Conservation (phyloP, 169 alveolate species). For the Pseudocohnilembus persalinus region DNA sequence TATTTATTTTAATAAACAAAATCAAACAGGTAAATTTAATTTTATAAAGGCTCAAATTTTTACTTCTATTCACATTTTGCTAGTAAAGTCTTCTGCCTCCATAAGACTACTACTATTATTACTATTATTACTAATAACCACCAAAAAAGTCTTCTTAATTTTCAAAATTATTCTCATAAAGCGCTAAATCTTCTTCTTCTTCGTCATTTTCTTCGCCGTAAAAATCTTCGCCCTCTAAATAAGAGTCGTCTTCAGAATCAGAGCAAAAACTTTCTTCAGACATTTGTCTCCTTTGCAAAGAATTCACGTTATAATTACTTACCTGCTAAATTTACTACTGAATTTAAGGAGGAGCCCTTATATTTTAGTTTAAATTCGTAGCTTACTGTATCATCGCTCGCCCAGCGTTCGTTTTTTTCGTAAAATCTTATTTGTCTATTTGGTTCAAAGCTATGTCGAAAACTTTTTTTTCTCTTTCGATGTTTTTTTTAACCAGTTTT, state of each 20-base stretch:
- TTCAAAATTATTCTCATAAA: constrained; percentile 22
- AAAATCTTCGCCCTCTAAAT: not conserved
- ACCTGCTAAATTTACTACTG: not conserved
- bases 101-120: too few relatives aligned
- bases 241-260: not conserved
- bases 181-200: not conserved
- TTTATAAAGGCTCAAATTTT: too few relatives aligned
- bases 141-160: too few relatives aligned
- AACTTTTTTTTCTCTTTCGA: not conserved
- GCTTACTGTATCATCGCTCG: not conserved
- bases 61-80: too few relatives aligned
- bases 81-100: too few relatives aligned
- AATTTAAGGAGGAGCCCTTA: not conserved
- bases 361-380: not conserved
- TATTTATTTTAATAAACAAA: too few relatives aligned
- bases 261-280: too few relatives aligned
- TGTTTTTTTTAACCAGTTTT: not conserved
- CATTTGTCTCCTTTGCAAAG: not conserved
- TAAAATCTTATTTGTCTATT: not conserved
- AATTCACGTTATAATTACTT: not conserved
- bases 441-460: constrained; percentile 17
- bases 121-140: too few relatives aligned
- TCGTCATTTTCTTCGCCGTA: not conserved
- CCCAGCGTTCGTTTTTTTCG: not conserved
- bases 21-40: too few relatives aligned